Evolutionary conservation across 495 filamentous ascomycete species (phyloP), one percentile per base, ranked within the genome.

Genomic region (Oidiodendron maius): DNA sequence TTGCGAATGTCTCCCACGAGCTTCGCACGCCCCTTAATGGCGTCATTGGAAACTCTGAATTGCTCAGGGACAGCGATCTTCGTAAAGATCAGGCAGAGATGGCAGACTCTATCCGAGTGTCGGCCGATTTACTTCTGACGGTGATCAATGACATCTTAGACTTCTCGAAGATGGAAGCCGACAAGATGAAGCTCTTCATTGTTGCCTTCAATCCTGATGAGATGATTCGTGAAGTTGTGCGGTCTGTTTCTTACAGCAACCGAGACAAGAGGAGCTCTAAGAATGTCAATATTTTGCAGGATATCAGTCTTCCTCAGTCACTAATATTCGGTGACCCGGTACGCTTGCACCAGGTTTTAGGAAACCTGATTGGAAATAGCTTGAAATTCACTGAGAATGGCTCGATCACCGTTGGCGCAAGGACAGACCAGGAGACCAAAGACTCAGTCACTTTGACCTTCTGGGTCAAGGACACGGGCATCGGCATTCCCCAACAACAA

Each of bases 111-210:
- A 95, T 95, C 55, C 75, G 87, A 3, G 83, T 95, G 17, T 96
- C 90, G 50, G 90, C 89, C 3, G 88, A 95, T 60, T 84, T 91
- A 6, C 70, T 96, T 6, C 74, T 95, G n/a, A 90, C 86, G 0
- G 84, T 96, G 46, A 96, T 96, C 71, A 95, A 96, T 60, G 90
- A 96, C 56, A 91, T 96, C 18, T 71, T 96, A 1, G 90, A 96
- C 63, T 95, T 93, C 61, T 93, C 88, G 24, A 89, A 93, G 60
- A 80, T 96, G 60, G 90, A 96, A 63, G 90, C 90, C 13, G 90
- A 91, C 58, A 96, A 95, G 70, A 93, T 96, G 87, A 88, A 89
- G 63, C 82, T 95, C 8, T 91, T 87, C 46, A 84, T 84, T 10
- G 89, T 91, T 41, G 87, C 88, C 1, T 77, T 95, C 54, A 91